Evolutionary conservation across 805 yeast species (phyloP), one percentile per base, ranked within the genome.

Genomic region (Candida sphagnicola): DNA sequence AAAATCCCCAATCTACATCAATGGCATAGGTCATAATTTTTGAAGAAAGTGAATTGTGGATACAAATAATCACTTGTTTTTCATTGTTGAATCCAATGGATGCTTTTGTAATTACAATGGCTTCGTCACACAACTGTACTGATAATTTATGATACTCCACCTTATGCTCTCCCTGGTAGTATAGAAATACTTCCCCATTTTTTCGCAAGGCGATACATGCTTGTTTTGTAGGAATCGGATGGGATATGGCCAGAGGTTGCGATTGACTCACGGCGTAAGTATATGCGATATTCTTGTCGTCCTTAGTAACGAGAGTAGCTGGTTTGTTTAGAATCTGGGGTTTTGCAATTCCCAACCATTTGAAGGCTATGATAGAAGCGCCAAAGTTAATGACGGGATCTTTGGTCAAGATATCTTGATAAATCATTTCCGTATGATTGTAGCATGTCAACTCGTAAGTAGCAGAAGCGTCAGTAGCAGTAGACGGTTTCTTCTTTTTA

Each of bases 291-390:
- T 37, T 29, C 18, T 17, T 32, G 14, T 31, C 30, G 14, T 21
- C 43, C 33, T 25, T 18, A 25, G 38, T 58, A 3, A 50, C 56
- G 42, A 67, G 57, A 2, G 65, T 56, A 0, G 88, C 86, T 0
- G 85, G 85, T n/a, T 74, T 66, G 41, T 74, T 77, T 12, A 76
- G 62, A 13, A 80, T 69, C 31, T 78, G 75, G 1, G 82, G 77
- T 47, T 87, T 86, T 35, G 84, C 87, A n/a, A 76, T 63, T 31
- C 77, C 78, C 18, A 88, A 68, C 95, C 95, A 88, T 48, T 75
- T 75, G 55, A 82, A 73, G 0, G 81, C 77, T 11, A 76, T 67
- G 15, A 56, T 47, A 5, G 52, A 49, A 2, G 51, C 52, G 14
- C 53, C 38, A 15, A 46, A 37, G 17, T 42, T 40, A 1, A 42